Evolutionary conservation across 495 filamentous ascomycete species (phyloP).

Genomic region (Choiromyces venosus): DNA sequence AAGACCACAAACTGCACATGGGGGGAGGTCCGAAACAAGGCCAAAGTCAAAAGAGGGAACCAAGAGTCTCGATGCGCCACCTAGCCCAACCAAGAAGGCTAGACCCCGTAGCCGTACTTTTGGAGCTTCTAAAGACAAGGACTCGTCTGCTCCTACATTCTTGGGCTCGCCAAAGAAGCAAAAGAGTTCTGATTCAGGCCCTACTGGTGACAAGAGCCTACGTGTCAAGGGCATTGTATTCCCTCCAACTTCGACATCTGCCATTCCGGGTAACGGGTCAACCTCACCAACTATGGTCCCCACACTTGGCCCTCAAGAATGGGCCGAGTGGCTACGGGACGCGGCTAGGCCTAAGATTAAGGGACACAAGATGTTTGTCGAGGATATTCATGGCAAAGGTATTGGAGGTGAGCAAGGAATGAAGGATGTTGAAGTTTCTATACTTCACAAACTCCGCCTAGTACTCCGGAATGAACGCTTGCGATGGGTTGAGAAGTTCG

Average conservation of each 20-base stretch:
- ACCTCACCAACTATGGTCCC: conserved; percentile 48
- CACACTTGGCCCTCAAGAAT: conserved; percentile 39
- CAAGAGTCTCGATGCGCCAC: conserved; percentile 21
- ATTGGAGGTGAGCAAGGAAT: conserved; percentile 33
- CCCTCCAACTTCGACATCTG: conserved; percentile 42
- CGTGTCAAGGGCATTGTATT: conserved; percentile 49
- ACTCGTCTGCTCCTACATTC: conserved; percentile 47
- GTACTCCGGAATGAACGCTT: conserved; percentile 91
- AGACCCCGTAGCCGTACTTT: conserved; percentile 45
- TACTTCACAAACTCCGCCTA: conserved; percentile 85
- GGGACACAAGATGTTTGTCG: conserved; percentile 43
- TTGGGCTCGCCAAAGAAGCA: conserved; percentile 50
- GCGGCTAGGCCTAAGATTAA: conserved; percentile 51
- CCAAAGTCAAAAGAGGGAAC: conserved; percentile 42
- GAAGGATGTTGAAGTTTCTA: conserved; percentile 79
- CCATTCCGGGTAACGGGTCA: conserved; percentile 32
- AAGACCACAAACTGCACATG: conserved; percentile 72
- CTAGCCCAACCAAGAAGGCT: conserved; percentile 51
- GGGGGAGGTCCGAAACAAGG: conserved; percentile 51
- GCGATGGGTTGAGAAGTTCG: conserved; percentile 87
- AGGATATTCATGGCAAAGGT: conserved; percentile 31
- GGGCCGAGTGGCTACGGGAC: conserved; percentile 42
- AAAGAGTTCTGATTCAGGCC: conserved; percentile 51
- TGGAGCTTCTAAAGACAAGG: conserved; percentile 47
- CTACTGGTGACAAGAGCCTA: conserved; percentile 48